Base-by-base conservation (phyloP, 441 rosid genomes). In the Geranium incanum region DNA sequence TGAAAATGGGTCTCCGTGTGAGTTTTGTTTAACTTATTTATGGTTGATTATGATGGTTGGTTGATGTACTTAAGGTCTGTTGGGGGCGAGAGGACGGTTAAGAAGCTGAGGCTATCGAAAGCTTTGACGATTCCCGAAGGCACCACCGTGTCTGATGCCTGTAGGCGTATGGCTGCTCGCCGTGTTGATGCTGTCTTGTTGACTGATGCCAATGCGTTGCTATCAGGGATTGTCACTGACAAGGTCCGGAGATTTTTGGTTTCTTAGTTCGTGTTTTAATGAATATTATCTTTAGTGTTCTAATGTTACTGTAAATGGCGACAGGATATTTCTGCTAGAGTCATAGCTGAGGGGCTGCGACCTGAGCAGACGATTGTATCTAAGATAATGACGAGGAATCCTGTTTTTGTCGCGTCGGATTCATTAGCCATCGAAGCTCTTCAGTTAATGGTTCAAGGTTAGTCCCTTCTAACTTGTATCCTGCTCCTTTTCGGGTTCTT, bases 391-490 rank as follows among this genome's bases (percentile, higher is more conserved):
- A 95, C 99, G 1, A 86, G 88, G 88, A 92, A 87, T 70, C 99
- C 99, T 0, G 71, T 86, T 69, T 95, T 95, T 74, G 99, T 95
- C 67, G 93, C 93, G 60, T 95, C 98, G 0, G 99, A 92, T 71
- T 88, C 99, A 65, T 93, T 92, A 67, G 98, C 99, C 28, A 92
- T 91, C 70, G 99, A 95, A 85, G 98, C 99, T 68, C 93, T 92
- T 18, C 97, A 95, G 82, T 92, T 92, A 84, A 95, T 95, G 99
- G 98, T 95, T 68, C 88, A 81, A 84, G 98, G 99, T 95, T 78
- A 68, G 87, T 72, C 28, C 33, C 28, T 21, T 8, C 52, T 45
- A 45, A 45, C 52, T 43, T 45, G 52, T 45, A 13, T 8, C 52
- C 52, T 45, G 52, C 52, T 52, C 12, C 6, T 55, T 7, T 15